Evolutionary conservation across 768 basidiomycete species (phyloP).

Genomic region (Collybiopsis luxurians): DNA sequence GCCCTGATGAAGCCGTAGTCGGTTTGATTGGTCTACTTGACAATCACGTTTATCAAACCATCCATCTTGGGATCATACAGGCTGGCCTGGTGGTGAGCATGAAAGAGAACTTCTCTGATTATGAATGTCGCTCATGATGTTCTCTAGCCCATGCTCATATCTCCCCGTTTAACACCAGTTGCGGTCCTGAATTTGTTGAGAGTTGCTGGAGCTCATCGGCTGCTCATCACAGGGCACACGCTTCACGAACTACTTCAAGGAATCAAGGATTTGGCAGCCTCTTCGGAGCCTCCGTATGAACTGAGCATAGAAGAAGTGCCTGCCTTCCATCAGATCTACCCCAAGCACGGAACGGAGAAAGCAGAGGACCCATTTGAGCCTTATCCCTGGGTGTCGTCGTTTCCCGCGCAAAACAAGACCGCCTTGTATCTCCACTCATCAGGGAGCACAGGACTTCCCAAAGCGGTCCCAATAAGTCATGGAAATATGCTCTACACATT

Average conservation of each 20-base stretch:
- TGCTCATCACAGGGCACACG: constrained; percentile 10
- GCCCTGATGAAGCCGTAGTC: constrained; percentile 11
- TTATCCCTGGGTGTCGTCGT: constrained; percentile 1
- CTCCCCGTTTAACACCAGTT: constrained; percentile 18
- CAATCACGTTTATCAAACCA: constrained; percentile 8
- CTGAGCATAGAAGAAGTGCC: constrained; percentile 30
- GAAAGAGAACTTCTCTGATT: not conserved
- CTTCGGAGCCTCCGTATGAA: not conserved
- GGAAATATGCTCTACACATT: constrained; percentile 14
- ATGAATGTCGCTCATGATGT: not conserved
- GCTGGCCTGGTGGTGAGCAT: constrained; percentile 11
- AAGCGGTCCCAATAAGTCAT: constrained; percentile 19
- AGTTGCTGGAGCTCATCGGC: constrained; percentile 15
- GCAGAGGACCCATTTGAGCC: constrained; percentile 13
- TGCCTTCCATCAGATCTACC: constrained; percentile 27
- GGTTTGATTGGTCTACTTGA: constrained; percentile 9
- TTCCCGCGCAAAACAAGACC: constrained; percentile 10
- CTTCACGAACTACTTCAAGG: constrained; percentile 13
- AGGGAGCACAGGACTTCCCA: constrained; percentile 9
- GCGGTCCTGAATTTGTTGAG: constrained; percentile 19
- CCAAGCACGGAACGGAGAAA: constrained; percentile 21
- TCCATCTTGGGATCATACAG: constrained; percentile 7
- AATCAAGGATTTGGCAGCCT: not conserved
- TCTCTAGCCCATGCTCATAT: constrained; percentile 20
- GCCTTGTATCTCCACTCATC: constrained; percentile 1